phyloP scores from a whole-genome alignment of 306 rosid species.

The Senna siamea region DNA sequence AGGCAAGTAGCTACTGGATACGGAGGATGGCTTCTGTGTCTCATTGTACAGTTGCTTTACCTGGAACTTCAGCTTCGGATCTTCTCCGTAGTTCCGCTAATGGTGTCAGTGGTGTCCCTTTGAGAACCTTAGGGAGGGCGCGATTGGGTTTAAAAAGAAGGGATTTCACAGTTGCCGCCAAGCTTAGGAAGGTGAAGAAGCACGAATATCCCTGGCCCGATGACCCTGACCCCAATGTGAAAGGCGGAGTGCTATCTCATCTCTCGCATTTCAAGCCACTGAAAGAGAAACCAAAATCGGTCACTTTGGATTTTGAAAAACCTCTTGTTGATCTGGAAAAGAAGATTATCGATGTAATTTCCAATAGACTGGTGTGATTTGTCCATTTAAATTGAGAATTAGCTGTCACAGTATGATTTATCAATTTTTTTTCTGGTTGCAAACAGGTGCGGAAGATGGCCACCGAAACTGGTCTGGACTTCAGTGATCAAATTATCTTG shows the following conservation, averaged over 20 bases:
- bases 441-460: conserved; percentile 88
- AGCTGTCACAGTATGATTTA: conserved; percentile 9
- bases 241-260: conserved; percentile 72
- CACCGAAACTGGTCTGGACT: conserved; percentile 84
- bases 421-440: conserved; percentile 30
- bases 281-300: conserved; percentile 72
- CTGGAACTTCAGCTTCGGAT: no score
- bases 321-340: conserved; percentile 78
- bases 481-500: conserved; percentile 73
- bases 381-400: conserved; percentile 26
- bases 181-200: conserved; percentile 76
- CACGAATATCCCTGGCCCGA: conserved; percentile 88
- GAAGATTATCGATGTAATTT: conserved; percentile 82
- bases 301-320: conserved; percentile 79
- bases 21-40: conserved; percentile 73
- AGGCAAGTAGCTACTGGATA: no score
- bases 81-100: no score
- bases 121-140: conserved; percentile 58
- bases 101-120: no score
- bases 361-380: conserved; percentile 28
- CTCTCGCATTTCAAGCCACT: conserved; percentile 85
- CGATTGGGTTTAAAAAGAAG: conserved; percentile 56
- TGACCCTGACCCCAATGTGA: conserved; percentile 84
- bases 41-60: conserved; percentile 38
- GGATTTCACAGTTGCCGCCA: conserved; percentile 62